Base-by-base conservation (phyloP, 2,329 filamentous ascomycete genomes). In the Colletotrichum sojae region DNA sequence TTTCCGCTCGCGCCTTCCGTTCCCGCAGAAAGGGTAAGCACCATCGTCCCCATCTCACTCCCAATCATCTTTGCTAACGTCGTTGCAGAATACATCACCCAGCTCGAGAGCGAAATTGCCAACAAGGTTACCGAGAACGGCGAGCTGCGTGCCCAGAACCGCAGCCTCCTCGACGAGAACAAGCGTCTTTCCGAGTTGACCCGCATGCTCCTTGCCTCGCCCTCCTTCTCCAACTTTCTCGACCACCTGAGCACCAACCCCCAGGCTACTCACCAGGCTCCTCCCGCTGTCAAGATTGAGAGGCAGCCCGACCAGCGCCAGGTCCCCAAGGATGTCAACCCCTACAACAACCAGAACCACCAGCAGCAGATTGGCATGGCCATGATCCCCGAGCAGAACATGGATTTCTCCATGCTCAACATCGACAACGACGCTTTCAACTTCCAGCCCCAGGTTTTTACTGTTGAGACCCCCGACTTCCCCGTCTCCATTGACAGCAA, bases 1-100 rank as follows among this genome's bases (percentile, higher is more conserved):
- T 99, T 5, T 99, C 96, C 49, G 96, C 96, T 71, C 94, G 96
- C 74, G 95, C 95, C 59, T 99, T 99, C 90, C 92, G 96, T 65
- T 98, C 95, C n/a, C 88, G 96, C 75, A 92, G 96, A 87, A 99
- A 99, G 88, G 95, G 95, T 98, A 90, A 86, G 88, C 77, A 72
- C 2, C 22, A 53, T 36, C 31, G 31, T 36, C 45, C 52, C 27
- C 3, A 52, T 27, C 31, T 6, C 15, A 1, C 25, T 6, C 13
- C n/a, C 10, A 20, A 4, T 4, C 22, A 2, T 5, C 6, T 40
- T 3, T 58, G 39, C 73, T 76, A 69, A 78, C 67, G 25, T 36
- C 2, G 49, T 65, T 9, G 49, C 76, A 98, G 96, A 98, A 88
- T 98, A 98, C 85, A 98, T 99, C 78, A 89, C 90, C 71, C 95